Evolutionary conservation across 2,329 filamentous ascomycete species (phyloP), one percentile per base, ranked within the genome.

Genomic region (Cercospora sojina): DNA sequence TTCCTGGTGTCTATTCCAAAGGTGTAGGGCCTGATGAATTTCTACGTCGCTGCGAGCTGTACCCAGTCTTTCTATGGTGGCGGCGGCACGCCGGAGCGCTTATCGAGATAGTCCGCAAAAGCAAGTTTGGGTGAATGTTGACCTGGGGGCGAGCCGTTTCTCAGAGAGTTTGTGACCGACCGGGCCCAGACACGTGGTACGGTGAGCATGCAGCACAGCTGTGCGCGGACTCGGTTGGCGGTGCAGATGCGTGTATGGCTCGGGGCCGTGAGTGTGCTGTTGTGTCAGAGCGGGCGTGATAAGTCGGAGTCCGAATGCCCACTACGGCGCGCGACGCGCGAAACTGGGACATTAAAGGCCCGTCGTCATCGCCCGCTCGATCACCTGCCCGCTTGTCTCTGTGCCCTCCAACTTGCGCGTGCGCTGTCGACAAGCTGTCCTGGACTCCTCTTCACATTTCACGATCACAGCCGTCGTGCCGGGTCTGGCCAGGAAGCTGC

Each of bases 401-500:
- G 23, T 13, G 16, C 23, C 25, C 20, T 56, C 51, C 51, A 29
- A 32, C 51, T 56, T 56, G 16, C 13, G 51, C 29, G 13, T 31
- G 51, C 51, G 23, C 43, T 49, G 43, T 49, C 43, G 43, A 49
- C 18, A 49, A 25, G 43, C 18, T 23, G 18, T 23, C 43, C 43
- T 13, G 10, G 10, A 49, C 5, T 7, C 10, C 12, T 4, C 20
- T 25, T 25, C 3, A 25, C 20, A 20, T 18, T 13, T 12, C 43
- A 20, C 18, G 18, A 49, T 49, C 43, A 10, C 51, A 56, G 13
- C 20, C 57, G 41, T 49, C 27, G 95, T 96, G 92, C 89, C 92
- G 64, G 85, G 86, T 71, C 82, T 96, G 67, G 88, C 91, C 66
- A 90, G 91, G 77, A 96, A 95, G 80, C 81, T 96, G 64, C 77